These are phyloP conservation scores for Viola pubescens DNA, from an alignment of 441 rosid genomes.

Conservation along the genomic window DNA sequence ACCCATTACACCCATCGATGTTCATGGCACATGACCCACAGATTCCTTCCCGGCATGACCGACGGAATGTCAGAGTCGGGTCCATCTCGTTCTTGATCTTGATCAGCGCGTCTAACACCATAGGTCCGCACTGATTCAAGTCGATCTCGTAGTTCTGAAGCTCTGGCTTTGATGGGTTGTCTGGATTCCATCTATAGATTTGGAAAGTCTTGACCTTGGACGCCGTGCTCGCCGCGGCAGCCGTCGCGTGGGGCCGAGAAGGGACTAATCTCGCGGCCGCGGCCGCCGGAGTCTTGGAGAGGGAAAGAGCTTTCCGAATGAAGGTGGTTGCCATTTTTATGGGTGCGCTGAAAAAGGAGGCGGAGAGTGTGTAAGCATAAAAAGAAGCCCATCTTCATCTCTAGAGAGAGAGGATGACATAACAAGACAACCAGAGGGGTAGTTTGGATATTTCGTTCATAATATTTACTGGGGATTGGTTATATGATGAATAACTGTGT, in stretches of 20 bases:
- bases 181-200: constrained; percentile 93
- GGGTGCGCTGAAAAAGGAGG: too few relatives aligned
- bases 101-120: constrained; percentile 91
- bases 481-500: too few relatives aligned
- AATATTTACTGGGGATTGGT: too few relatives aligned
- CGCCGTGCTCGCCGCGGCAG: constrained; percentile 36
- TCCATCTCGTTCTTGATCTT: constrained; percentile 97
- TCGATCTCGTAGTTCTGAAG: constrained; percentile 65
- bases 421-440: too few relatives aligned
- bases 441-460: too few relatives aligned
- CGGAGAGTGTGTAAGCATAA: too few relatives aligned
- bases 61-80: constrained; percentile 82
- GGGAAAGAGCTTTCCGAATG: neutral
- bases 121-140: constrained; percentile 83
- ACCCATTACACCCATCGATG: constrained; percentile 88
- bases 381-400: too few relatives aligned
- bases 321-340: too few relatives aligned
- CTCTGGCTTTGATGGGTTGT: constrained; percentile 59
- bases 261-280: constrained; percentile 27
- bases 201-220: constrained; percentile 62
- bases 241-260: constrained; percentile 41
- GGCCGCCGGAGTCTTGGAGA: constrained; percentile 5
- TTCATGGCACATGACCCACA: constrained; percentile 97
- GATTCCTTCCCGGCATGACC: constrained; percentile 96
- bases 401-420: too few relatives aligned